Conservation (phyloP, 2,329 filamentous ascomycete species). For the Colletotrichum gigasporum region DNA sequence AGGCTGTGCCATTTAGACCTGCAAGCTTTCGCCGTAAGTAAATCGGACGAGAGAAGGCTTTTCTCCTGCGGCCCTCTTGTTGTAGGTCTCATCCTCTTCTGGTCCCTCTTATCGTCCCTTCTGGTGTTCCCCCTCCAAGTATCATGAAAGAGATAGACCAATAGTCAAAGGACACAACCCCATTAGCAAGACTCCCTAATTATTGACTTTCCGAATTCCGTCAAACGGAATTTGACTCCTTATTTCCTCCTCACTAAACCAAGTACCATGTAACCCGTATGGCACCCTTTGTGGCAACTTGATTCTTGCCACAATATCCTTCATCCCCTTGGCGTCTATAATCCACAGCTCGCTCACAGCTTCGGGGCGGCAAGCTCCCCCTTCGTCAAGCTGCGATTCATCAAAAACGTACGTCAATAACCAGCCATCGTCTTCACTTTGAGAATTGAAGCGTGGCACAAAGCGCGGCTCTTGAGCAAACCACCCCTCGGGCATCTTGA, state of each 20-base stretch:
- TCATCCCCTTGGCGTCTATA: slow-evolving; percentile 71
- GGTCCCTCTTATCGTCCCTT: no score
- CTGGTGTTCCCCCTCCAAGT: no score
- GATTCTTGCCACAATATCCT: slow-evolving; percentile 65
- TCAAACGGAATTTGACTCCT: slow-evolving; percentile 50
- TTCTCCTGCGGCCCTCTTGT: no score
- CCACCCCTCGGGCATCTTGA: slow-evolving; percentile 67
- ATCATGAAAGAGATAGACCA: no score
- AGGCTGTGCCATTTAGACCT: no score
- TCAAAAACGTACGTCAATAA: slow-evolving; percentile 77
- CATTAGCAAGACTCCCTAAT: no score
- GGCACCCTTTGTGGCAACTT: slow-evolving; percentile 72
- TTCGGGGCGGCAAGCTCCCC: slow-evolving; percentile 53
- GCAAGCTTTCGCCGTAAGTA: no score
- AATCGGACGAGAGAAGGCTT: no score
- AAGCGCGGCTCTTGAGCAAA: slow-evolving; percentile 76
- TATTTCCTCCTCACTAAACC: slow-evolving; percentile 66
- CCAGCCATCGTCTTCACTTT: slow-evolving; percentile 72
- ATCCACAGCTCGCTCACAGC: slow-evolving; percentile 73
- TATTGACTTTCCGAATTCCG: not conserved
- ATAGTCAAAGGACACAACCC: no score
- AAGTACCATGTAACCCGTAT: slow-evolving; percentile 73
- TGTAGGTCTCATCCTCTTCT: no score
- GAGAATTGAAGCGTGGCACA: slow-evolving; percentile 54
- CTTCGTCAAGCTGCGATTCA: slow-evolving; percentile 67